These are phyloP conservation scores for Flaveria brownii DNA, from an alignment of 129 eudicot species.

Conservation along the genomic window DNA sequence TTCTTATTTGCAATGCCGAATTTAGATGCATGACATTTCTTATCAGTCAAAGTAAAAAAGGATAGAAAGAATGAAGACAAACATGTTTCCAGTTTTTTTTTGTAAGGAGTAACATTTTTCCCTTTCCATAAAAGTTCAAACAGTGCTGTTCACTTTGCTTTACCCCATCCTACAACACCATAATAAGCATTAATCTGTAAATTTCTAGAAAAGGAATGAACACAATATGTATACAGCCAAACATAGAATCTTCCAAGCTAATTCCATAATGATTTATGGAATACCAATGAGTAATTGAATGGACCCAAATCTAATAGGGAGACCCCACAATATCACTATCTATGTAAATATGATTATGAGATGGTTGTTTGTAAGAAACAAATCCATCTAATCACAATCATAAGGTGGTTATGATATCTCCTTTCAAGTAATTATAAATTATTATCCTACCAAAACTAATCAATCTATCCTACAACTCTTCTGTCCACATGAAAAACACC, in stretches of 20 bases:
- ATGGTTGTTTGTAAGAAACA: no score
- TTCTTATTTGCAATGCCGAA: background rate
- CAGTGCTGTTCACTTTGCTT: slow-evolving; percentile 4
- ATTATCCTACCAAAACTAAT: no score
- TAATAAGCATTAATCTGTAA: slow-evolving; percentile 9
- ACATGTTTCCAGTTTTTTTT: slow-evolving; percentile 7
- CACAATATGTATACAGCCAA: background rate
- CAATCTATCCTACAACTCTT: no score
- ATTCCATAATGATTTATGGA: background rate
- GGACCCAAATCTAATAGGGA: slow-evolving; percentile 16
- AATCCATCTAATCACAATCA: no score
- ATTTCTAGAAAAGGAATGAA: slow-evolving; percentile 20
- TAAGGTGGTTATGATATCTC: no score
- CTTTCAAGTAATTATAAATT: no score
- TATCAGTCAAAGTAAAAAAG: background rate
- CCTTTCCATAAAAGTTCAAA: slow-evolving; percentile 21
- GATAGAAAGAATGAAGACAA: slow-evolving; percentile 12
- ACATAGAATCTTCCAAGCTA: slow-evolving; percentile 13
- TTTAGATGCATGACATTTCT: slow-evolving; percentile 4
- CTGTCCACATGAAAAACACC: no score
- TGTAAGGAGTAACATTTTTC: background rate
- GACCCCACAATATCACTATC: slow-evolving; percentile 20
- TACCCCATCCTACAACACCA: slow-evolving; percentile 14
- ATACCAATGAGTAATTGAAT: slow-evolving; percentile 9
- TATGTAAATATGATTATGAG: no score